Evolutionary conservation across 140 eudicot species (phyloP).

Genomic region (Erigeron philadelphicus): DNA sequence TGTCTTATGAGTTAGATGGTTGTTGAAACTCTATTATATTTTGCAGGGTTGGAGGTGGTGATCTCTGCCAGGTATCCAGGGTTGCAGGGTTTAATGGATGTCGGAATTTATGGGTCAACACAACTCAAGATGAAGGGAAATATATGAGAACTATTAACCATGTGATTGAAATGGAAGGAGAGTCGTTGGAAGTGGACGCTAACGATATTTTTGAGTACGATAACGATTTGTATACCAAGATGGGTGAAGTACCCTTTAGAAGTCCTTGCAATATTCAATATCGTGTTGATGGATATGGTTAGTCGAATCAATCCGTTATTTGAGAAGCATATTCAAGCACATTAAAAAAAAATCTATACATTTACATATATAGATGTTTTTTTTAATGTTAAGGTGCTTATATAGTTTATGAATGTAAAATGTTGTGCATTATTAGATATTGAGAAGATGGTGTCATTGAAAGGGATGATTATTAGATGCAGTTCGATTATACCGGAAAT

Average conservation of each 20-base stretch:
- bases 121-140: conserved; percentile 70
- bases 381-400: not conserved
- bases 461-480: conserved; percentile 87
- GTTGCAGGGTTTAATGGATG: too few relatives aligned
- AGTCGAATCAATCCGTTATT: conserved; percentile 51
- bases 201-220: conserved; percentile 70
- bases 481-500: conserved; percentile 89
- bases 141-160: conserved; percentile 67
- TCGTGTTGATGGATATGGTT: conserved; percentile 81
- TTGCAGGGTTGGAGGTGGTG: too few relatives aligned
- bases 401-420: not conserved
- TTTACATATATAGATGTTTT: too few relatives aligned
- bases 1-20: too few relatives aligned
- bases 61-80: too few relatives aligned
- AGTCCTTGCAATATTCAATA: conserved; percentile 83
- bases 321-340: conserved; percentile 79
- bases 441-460: conserved; percentile 94
- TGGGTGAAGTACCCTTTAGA: conserved; percentile 85
- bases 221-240: conserved; percentile 65
- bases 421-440: conserved; percentile 46
- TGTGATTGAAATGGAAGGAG: conserved; percentile 71
- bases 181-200: conserved; percentile 76
- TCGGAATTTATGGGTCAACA: too few relatives aligned
- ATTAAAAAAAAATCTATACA: not conserved
- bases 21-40: too few relatives aligned